Base-by-base conservation (phyloP, 2,329 filamentous ascomycete genomes). In the Fonsecaea multimorphosa region DNA sequence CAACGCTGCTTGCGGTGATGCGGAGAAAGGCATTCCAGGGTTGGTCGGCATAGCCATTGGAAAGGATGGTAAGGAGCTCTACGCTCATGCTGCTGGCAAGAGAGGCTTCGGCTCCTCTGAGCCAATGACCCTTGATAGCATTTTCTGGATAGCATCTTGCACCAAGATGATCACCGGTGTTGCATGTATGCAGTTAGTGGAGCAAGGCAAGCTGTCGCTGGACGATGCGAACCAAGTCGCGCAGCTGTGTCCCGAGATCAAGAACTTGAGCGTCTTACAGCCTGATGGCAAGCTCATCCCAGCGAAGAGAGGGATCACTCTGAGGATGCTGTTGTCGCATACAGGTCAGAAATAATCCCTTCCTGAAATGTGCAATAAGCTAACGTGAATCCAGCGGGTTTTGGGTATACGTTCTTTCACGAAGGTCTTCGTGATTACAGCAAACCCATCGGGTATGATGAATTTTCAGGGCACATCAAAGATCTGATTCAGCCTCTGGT, bases 151-250 rank as follows among this genome's bases (percentile, higher is more conserved):
- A 3, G 85, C 85, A 0, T 85, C 83, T 0, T 85, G 83, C 72
- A 86, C 85, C 16, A 87, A 87, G 74, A 78, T 86, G 77, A 74
- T 87, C 12, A 76, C 79, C 0, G 83, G 79, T 0, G 74, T 86
- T 12, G 83, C 84, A 1, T 81, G 78, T 55, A 85, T 87, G 83
- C 85, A 87, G 72, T 79, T 85, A 1, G 85, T 87, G 1, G 85
- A 87, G 70, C 75, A 80, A 59, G 84, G 82, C 0, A 66, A 72
- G 7, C 70, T 87, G 16, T 75, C 68, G 0, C 75, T 87, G 0
- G 85, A 87, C 57, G 81, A 85, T 64, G 76, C 75, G 0, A 75
- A 77, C 0, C 78, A 82, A 58, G 73, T 83, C 0, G 83, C 84
- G 60, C 73, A 68, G 2, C 12, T 81, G 52, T 69, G 62, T 38